These are phyloP conservation scores for Suhomyces sp. DNA, from an alignment of 805 yeast species.

Conservation along the genomic window DNA sequence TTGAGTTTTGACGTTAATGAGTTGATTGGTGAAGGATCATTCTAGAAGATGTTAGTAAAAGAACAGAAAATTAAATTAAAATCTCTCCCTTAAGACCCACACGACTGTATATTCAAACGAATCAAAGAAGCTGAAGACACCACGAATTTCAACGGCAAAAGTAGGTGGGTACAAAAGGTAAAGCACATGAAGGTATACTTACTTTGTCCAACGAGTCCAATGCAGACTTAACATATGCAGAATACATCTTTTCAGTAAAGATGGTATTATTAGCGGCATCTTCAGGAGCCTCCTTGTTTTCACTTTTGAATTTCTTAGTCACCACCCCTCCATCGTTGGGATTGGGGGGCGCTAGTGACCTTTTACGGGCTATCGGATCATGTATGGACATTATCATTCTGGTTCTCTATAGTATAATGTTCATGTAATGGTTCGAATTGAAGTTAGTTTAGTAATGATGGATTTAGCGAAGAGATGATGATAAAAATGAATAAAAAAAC, in stretches of 20 bases:
- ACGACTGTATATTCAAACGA: too few relatives aligned
- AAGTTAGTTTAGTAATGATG: not conserved
- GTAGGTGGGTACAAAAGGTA: too few relatives aligned
- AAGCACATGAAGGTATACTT: constrained; percentile 28
- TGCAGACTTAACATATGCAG: constrained; percentile 59
- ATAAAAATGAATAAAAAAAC: not conserved
- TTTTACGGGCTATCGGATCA: constrained; percentile 36
- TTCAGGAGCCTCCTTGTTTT: constrained; percentile 13
- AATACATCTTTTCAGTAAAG: constrained; percentile 41
- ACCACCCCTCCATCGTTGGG: constrained; percentile 14
- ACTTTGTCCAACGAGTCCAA: constrained; percentile 64
- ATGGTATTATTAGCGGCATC: constrained; percentile 6
- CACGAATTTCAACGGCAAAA: too few relatives aligned
- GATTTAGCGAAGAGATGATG: constrained; percentile 11
- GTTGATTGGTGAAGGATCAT: constrained; percentile 56
- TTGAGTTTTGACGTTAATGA: constrained; percentile 59
- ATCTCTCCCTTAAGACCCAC: constrained; percentile 5
- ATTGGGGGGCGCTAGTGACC: constrained; percentile 18
- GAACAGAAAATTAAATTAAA: too few relatives aligned
- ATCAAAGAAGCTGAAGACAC: too few relatives aligned
- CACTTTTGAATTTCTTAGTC: constrained; percentile 18
- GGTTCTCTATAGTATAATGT: constrained; percentile 6
- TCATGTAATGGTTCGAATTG: constrained; percentile 4
- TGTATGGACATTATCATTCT: constrained; percentile 40
- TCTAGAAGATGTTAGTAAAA: constrained; percentile 14